phyloP scores from a whole-genome alignment of 2,329 filamentous ascomycete species.

The Aspergillus sp. region DNA sequence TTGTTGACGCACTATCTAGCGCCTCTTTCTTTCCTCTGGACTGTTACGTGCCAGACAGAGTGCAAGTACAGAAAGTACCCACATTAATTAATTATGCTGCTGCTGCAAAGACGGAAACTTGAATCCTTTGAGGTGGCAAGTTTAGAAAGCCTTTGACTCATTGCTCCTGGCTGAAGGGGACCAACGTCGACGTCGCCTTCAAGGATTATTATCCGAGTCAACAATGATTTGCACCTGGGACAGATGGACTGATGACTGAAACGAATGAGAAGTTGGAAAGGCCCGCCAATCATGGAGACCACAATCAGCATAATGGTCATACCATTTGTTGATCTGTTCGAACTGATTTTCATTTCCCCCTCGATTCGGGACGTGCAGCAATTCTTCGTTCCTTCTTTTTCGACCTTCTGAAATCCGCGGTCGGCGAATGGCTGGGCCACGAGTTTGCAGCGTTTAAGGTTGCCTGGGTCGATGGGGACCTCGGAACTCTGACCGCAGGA shows the following conservation, averaged over 20 bases:
- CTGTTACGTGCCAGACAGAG: neutral
- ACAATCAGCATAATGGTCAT: conserved; percentile 1
- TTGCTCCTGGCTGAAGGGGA: neutral
- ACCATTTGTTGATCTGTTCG: conserved; percentile 5
- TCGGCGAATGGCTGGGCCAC: conserved; percentile 1
- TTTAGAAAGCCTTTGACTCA: neutral
- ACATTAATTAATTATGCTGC: neutral
- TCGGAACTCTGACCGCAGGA: neutral
- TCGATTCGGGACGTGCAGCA: neutral
- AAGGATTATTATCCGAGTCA: conserved; percentile 4
- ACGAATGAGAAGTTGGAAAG: neutral
- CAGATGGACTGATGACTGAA: neutral
- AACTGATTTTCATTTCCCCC: conserved; percentile 3
- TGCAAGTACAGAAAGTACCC: neutral
- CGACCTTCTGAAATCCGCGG: neutral
- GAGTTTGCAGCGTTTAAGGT: conserved; percentile 4
- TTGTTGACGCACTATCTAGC: conserved; percentile 10
- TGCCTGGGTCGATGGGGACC: conserved; percentile 6
- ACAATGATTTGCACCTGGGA: conserved; percentile 3
- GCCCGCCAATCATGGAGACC: conserved; percentile 3
- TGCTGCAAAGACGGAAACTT: neutral
- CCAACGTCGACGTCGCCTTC: neutral
- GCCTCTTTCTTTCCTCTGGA: neutral
- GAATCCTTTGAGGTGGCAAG: conserved; percentile 2
- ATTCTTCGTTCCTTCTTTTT: conserved; percentile 4